phyloP scores from a whole-genome alignment of 768 basidiomycete genomes.

The Filobasidium floriforme region DNA sequence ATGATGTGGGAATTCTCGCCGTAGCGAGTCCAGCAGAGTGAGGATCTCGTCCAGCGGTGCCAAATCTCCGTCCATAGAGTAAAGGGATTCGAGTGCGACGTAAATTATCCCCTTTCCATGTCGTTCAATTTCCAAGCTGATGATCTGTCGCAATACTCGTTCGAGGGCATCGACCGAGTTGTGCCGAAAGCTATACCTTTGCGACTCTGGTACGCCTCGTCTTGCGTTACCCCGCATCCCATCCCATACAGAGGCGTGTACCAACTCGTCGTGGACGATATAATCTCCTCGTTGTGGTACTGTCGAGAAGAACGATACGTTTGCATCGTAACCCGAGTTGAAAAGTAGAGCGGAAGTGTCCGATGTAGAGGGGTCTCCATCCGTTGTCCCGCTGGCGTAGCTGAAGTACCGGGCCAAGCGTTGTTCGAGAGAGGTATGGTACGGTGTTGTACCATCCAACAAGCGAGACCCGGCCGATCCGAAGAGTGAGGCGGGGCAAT shows the following conservation, averaged over 20 bases:
- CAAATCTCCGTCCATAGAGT: slow-evolving; percentile 94
- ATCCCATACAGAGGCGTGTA: slow-evolving; percentile 87
- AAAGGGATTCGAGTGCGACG: slow-evolving; percentile 78
- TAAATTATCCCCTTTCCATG: slow-evolving; percentile 55
- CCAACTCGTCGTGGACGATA: slow-evolving; percentile 73
- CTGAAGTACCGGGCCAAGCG: slow-evolving; percentile 61
- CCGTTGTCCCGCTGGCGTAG: background rate
- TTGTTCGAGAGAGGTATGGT: slow-evolving; percentile 64
- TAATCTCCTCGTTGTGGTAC: slow-evolving; percentile 71
- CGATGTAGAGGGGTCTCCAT: background rate
- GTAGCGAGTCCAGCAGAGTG: slow-evolving; percentile 52
- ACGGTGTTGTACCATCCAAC: slow-evolving; percentile 61
- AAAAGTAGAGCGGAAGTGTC: slow-evolving; percentile 59
- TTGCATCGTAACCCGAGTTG: slow-evolving; percentile 90
- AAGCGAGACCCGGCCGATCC: slow-evolving; percentile 84
- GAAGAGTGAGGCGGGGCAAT: slow-evolving; percentile 54
- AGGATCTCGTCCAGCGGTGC: slow-evolving; percentile 65
- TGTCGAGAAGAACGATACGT: slow-evolving; percentile 73
- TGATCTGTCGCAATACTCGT: slow-evolving; percentile 48
- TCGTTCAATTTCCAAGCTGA: slow-evolving; percentile 22
- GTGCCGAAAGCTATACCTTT: slow-evolving; percentile 58
- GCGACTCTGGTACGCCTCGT: slow-evolving; percentile 38
- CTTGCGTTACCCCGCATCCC: slow-evolving; percentile 59
- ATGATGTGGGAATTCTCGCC: slow-evolving; percentile 56
- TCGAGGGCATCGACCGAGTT: slow-evolving; percentile 59